Evolutionary conservation across 768 basidiomycete species (phyloP), one percentile per base, ranked within the genome.

Genomic region (Phlegmacium glaucopus): DNA sequence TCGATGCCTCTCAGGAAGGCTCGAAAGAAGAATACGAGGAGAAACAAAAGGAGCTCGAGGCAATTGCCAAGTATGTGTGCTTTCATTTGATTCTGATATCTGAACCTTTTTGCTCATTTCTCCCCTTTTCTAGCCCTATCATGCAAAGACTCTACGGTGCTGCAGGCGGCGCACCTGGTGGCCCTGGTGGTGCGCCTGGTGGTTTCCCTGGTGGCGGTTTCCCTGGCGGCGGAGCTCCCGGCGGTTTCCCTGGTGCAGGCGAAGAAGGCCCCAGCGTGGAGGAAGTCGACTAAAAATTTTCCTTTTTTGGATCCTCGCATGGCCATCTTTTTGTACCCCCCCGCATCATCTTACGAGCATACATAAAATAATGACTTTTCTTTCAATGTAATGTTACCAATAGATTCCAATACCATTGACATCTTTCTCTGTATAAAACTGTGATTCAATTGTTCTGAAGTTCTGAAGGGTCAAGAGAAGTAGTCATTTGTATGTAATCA

Each of bases 11-110:
- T 30, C 87, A 92, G 63, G 90, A 95, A 62, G 95, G 80, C 1
- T 87, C 87, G 55, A 94, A 91, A 74, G 90, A 94, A 62, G 94
- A 97, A 72, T 94, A 94, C 70, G 89, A 90, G 67, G 78, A 77
- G 61, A 87, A 83, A 72, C 93, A 94, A 66, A 94, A 94, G 77
- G 94, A 95, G 71, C 75, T 97, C 42, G 94, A 96, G 74, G 70
- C 61, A 13, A 63, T 94, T 56, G 90, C 92, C 59, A 89, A 82
- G 71, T 72, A 67, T 22, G 60, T 65, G n/a, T 38, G n/a, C 25
- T 29, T 17, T 28, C 18, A 5, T n/a, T 13, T 1, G 0, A 28
- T 15, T n/a, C 15, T 13, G 25, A 15, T 39, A n/a, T n/a, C n/a
- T n/a, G n/a, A n/a, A n/a, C n/a, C 26, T 11, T 9, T 6, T 10